Conservation (phyloP, 2,329 filamentous ascomycete genomes). For the Paracamarosporium sp. region DNA sequence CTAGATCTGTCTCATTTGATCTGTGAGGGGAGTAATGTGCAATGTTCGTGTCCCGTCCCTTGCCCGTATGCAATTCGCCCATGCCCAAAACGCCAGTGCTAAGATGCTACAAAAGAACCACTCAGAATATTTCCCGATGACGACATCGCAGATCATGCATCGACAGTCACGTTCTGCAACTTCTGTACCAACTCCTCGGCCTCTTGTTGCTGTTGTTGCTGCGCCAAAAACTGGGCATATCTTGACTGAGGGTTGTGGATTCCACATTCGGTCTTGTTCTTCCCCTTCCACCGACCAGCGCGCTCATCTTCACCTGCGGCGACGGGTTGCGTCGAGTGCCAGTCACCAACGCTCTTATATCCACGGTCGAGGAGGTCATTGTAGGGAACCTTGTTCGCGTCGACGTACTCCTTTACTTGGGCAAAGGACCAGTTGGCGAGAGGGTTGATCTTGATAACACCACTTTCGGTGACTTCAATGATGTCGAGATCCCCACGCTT, state of each 20-base stretch:
- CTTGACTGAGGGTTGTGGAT: slow-evolving; percentile 98
- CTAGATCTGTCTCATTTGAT: slow-evolving; percentile 14
- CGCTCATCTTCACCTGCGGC: slow-evolving; percentile 93
- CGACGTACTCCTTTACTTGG: slow-evolving; percentile 88
- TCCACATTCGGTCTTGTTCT: slow-evolving; percentile 94
- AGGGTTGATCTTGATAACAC: slow-evolving; percentile 96
- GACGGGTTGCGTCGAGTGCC: slow-evolving; percentile 94
- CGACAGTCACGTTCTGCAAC: slow-evolving; percentile 37
- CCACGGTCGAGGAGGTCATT: slow-evolving; percentile 88
- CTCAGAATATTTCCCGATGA: slow-evolving; percentile 23
- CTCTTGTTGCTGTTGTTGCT: slow-evolving; percentile 69
- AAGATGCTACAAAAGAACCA: slow-evolving; percentile 39
- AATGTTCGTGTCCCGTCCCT: slow-evolving; percentile 14
- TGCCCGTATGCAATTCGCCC: slow-evolving; percentile 19
- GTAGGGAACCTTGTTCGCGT: slow-evolving; percentile 87
- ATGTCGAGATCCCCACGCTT: slow-evolving; percentile 90
- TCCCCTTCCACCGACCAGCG: slow-evolving; percentile 95
- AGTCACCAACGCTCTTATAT: slow-evolving; percentile 99
- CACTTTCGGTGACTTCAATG: slow-evolving; percentile 89
- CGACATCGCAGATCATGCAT: slow-evolving; percentile 26
- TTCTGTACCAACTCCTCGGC: slow-evolving; percentile 43
- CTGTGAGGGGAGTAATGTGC: slow-evolving; percentile 13
- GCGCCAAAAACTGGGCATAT: slow-evolving; percentile 85
- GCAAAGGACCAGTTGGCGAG: slow-evolving; percentile 92
- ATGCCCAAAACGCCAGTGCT: slow-evolving; percentile 50